Percentiles rank a stretch among this genome's conserved stretches.
Conservation (phyloP, 2,329 filamentous ascomycete species). For the Geosmithia morbida region DNA sequence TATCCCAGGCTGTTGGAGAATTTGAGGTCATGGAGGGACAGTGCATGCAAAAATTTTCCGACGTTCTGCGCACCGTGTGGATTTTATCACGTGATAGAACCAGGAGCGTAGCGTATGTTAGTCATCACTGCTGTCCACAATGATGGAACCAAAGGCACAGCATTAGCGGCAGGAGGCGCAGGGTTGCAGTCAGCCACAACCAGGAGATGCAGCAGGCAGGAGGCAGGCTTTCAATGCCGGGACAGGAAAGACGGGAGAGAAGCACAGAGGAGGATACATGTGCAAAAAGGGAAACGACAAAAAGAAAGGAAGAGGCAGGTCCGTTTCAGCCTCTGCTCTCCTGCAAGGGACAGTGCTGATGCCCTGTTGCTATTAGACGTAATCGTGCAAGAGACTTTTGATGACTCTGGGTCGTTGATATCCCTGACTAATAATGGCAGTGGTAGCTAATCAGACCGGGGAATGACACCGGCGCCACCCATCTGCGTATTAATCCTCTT, state of each 20-base stretch:
- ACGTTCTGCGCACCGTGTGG: conserved; percentile 1
- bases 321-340: not conserved
- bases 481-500: too few relatives aligned
- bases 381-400: too few relatives aligned
- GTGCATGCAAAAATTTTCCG: conserved; percentile 4
- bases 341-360: not conserved
- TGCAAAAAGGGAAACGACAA: not conserved
- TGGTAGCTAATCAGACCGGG: too few relatives aligned
- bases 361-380: too few relatives aligned
- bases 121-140: too few relatives aligned
- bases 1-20: conserved; percentile 4
- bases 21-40: conserved; percentile 3
- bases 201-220: not conserved
- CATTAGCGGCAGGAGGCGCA: conserved; percentile 3
- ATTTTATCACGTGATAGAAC: conserved; percentile 2
- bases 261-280: not conserved
- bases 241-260: not conserved
- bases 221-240: conserved; percentile 1
- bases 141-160: not conserved
- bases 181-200: not conserved
- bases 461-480: too few relatives aligned
- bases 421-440: too few relatives aligned
- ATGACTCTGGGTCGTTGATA: too few relatives aligned
- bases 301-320: not conserved
- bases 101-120: too few relatives aligned